Evolutionary conservation across 768 basidiomycete genomes (phyloP), one percentile per base, ranked within the genome.

Genomic region (Podaxis sp.): DNA sequence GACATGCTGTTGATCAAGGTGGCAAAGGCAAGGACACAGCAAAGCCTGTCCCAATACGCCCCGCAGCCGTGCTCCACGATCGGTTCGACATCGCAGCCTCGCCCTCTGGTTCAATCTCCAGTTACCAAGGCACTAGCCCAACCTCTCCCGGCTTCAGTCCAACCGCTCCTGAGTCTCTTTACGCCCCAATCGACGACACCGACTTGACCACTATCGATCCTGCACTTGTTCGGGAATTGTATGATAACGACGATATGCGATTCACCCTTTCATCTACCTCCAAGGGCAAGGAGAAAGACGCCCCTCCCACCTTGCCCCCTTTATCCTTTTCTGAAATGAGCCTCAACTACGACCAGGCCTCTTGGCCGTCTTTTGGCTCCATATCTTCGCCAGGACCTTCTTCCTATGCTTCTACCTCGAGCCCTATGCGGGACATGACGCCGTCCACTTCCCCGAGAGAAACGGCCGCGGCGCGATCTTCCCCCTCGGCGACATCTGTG

Each of bases 221-320:
- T 30, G 30, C 57, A 9, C 52, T 57, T 0, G 24, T 62, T 12
- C 52, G 30, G 19, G 64, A 63, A 9, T 26, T 61, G 28, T 36
- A 62, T 12, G 64, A 68, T 58, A 63, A 65, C 61, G 64, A 66
- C 46, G 44, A 56, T 38, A 54, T 54, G 59, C 52, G 64, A 59
- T 64, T 58, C 15, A 60, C 61, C 54, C 64, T 59, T 11, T 62
- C 60, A 59, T 65, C 66, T 15, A 63, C 60, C 57, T 68, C 65
- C 61, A 83, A 84, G 70, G 83, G 81, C 30, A 92, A 88, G 75
- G 85, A 81, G 68, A 89, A 83, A 74, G 87, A 79, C 76, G 79
- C 70, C 63, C 83, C 87, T 52, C 86, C 89, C 63, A 78, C 79
- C 70, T 79, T 90, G 64, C 88, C 90, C 63, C 88, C 89, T 65